phyloP scores from a whole-genome alignment of 2,329 filamentous ascomycete genomes.

The Monilinia polystroma region DNA sequence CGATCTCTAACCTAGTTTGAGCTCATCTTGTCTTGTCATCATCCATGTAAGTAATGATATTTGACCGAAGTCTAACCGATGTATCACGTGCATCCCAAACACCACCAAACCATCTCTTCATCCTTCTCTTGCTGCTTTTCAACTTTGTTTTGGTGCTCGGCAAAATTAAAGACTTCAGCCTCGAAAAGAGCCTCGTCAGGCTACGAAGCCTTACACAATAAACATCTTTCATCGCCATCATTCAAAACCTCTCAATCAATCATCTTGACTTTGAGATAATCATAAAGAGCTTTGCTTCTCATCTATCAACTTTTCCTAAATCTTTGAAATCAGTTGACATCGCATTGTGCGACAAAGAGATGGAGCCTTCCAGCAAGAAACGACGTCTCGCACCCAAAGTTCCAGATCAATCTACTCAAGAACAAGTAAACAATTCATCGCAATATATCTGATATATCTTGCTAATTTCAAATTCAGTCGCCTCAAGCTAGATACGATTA shows the following conservation, averaged over 20 bases:
- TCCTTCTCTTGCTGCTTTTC: conserved; percentile 10
- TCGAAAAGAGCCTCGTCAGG: conserved; percentile 24
- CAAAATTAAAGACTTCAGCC: conserved; percentile 23
- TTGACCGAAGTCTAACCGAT: too few relatives aligned
- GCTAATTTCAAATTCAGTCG: conserved; percentile 31
- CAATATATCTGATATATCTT: conserved; percentile 4
- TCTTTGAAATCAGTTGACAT: conserved; percentile 7
- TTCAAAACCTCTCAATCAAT: conserved; percentile 16
- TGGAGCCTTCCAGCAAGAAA: conserved; percentile 41
- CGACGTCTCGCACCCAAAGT: conserved; percentile 41
- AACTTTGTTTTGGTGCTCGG: conserved; percentile 13
- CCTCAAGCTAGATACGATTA: conserved; percentile 38
- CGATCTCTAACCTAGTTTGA: too few relatives aligned
- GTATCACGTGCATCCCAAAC: background rate
- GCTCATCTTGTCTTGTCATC: too few relatives aligned
- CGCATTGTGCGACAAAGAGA: conserved; percentile 19
- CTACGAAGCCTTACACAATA: conserved; percentile 25
- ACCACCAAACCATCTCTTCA: background rate
- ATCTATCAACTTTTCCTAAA: background rate
- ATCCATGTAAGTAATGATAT: too few relatives aligned
- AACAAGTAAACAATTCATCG: conserved; percentile 35
- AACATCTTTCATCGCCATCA: conserved; percentile 13
- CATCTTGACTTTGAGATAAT: conserved; percentile 12
- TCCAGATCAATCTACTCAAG: conserved; percentile 38
- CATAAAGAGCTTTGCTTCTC: conserved; percentile 1